Evolutionary conservation across 1,284 basidiomycete genomes (phyloP).

Genomic region (Malassezia obtusa): DNA sequence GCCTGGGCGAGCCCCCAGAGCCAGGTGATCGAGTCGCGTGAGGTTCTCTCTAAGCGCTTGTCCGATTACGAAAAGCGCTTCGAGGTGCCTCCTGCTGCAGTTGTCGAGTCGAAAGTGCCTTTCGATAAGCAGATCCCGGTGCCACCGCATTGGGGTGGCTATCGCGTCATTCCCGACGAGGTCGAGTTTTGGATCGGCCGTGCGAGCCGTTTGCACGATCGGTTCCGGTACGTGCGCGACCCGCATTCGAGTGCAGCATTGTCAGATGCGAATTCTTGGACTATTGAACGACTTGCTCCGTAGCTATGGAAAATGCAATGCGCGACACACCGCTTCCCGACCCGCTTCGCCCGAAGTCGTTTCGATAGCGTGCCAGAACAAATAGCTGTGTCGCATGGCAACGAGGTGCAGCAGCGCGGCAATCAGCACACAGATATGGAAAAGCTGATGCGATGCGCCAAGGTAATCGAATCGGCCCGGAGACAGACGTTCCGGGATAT

Average conservation of each 20-base stretch:
- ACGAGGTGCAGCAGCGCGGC: conserved; percentile 68
- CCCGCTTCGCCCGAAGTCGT: conserved; percentile 10
- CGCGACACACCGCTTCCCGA: conserved; percentile 21
- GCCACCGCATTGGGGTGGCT: conserved; percentile 93
- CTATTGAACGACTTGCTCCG: conserved; percentile 12
- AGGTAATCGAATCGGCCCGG: conserved; percentile 74
- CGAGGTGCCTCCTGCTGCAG: conserved; percentile 50
- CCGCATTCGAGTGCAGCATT: conserved; percentile 3
- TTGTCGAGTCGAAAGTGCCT: conserved; percentile 30
- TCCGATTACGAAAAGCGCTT: conserved; percentile 59
- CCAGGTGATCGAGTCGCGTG: conserved; percentile 61
- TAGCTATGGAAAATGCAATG: conserved; percentile 11
- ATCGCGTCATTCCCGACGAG: conserved; percentile 78
- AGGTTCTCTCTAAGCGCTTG: conserved; percentile 57
- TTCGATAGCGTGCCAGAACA: conserved; percentile 44
- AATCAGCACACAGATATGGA: conserved; percentile 69
- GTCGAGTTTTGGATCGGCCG: conserved; percentile 50
- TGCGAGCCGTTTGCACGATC: conserved; percentile 39
- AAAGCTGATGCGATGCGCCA: conserved; percentile 51
- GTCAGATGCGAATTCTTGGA: conserved; percentile 9
- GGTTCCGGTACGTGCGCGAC: conserved; percentile 29
- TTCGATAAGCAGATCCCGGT: conserved; percentile 55
- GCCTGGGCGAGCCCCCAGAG: conserved; percentile 90
- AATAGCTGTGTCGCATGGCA: conserved; percentile 30
- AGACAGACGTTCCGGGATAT: conserved; percentile 66